Conservation (phyloP, 2,329 filamentous ascomycete genomes). For the Paraphoma sp. region DNA sequence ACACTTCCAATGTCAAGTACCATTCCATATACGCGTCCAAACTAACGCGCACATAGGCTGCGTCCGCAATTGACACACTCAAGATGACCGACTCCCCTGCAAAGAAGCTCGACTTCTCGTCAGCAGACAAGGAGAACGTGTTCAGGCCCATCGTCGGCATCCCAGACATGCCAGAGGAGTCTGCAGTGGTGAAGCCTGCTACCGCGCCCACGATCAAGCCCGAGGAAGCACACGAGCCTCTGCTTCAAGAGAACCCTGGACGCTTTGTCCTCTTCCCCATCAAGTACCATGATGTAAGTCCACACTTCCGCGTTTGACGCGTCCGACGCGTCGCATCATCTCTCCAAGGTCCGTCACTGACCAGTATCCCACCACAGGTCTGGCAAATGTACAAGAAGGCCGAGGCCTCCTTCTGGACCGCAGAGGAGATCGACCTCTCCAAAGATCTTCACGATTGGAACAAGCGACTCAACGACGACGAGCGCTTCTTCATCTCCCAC, state of each 20-base stretch:
- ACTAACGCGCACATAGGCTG: constrained; percentile 68
- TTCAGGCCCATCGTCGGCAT: constrained; percentile 63
- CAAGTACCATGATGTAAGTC: constrained; percentile 96
- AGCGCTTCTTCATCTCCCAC: constrained; percentile 98
- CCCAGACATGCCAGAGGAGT: constrained; percentile 49
- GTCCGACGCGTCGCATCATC: constrained; percentile 66
- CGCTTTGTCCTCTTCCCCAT: constrained; percentile 98
- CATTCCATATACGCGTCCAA: constrained; percentile 39
- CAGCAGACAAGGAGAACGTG: constrained; percentile 82
- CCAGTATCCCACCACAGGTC: constrained; percentile 66
- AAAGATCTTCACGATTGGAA: constrained; percentile 99
- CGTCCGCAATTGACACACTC: constrained; percentile 83
- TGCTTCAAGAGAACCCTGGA: constrained; percentile 93
- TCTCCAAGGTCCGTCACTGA: constrained; percentile 33
- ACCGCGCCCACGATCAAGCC: constrained; percentile 60
- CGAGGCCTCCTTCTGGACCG: constrained; percentile 99
- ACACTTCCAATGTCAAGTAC: constrained; percentile 19
- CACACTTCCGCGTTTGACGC: constrained; percentile 46
- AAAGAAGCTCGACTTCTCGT: constrained; percentile 84
- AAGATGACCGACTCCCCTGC: constrained; percentile 87
- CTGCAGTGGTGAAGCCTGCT: constrained; percentile 59
- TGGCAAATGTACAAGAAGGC: constrained; percentile 99
- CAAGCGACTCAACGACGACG: constrained; percentile 94
- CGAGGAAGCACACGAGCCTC: constrained; percentile 83
- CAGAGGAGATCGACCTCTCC: constrained; percentile 98